A percentile compares a stretch with the other conserved stretches of the same genome.
phyloP scores from a whole-genome alignment of 148 eudicot species.

The Camellia granthamiana region DNA sequence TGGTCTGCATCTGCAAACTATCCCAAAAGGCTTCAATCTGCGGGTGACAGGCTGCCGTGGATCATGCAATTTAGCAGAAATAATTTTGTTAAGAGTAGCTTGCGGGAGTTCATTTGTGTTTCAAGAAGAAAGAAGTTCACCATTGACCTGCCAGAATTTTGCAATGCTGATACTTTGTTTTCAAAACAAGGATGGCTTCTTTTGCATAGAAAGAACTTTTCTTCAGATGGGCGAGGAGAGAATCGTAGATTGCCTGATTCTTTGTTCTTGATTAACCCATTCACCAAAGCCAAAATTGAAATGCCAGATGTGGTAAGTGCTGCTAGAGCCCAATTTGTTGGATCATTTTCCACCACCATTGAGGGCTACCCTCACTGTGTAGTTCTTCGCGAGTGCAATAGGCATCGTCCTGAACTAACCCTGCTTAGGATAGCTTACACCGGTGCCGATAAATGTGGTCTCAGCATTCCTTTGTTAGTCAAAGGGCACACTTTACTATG shows the following conservation, averaged over 20 bases:
- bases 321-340: background rate
- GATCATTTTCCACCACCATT: conserved; percentile 1
- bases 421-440: background rate
- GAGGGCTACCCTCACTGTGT: background rate
- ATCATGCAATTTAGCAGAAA: background rate
- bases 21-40: background rate
- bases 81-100: background rate
- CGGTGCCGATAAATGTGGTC: background rate
- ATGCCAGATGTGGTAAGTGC: background rate
- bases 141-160: background rate
- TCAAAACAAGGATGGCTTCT: background rate
- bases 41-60: background rate
- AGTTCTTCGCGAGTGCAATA: background rate
- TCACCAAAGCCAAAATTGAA: background rate
- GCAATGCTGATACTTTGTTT: background rate
- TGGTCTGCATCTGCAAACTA: background rate
- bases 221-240: background rate
- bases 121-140: conserved; percentile 1
- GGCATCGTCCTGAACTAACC: background rate
- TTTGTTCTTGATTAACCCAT: background rate
- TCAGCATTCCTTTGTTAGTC: background rate
- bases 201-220: background rate
- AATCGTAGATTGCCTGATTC: background rate
- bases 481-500: background rate
- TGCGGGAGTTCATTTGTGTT: background rate